Base-by-base conservation (phyloP, 139 green algal genomes). In the Tetradesmus lagerheimii region DNA sequence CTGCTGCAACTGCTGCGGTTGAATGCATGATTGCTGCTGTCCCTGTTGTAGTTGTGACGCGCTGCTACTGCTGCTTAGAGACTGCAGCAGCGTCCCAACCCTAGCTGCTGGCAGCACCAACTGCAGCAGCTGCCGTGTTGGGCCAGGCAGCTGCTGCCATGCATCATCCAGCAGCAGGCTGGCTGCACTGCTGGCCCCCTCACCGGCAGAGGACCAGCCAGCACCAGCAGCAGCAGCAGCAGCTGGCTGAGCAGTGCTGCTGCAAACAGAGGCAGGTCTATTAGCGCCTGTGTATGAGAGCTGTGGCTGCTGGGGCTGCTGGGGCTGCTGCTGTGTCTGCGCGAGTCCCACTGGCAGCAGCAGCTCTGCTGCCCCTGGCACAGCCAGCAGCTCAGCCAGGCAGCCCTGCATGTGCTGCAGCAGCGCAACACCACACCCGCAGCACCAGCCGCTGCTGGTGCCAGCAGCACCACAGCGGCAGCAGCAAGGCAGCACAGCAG, bases 331-430 rank as follows among this genome's bases (percentile, higher is more conserved):
- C 43, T 74, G 85, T 4, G 3, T 27, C 25, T 29, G 35, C 29
- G 25, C 14, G 12, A 67, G 31, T 31, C 15, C n/a, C 3, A 18
- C 34, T 34, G 43, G 85, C 18, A 77, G 76, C 50, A 93, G 35
- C 3, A 86, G 71, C 14, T 88, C 79, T 12, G 57, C 75, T 20
- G 81, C 91, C 43, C 85, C 89, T 39, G 78, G 85, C 31, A 91
- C 37, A 2, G 25, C 20, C 27, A 89, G 50, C 80, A 93, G 57
- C 25, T 80, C 41, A 74, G n/a, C 29, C 14, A 93, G 0, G 50
- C 89, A 93, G 25, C 41, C 29, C 67, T 78, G 85, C 71, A 93
- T 71, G 34, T 86, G 80, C 25, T 66, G 39, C 37, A 92, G 83
- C 85, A 93, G 74, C n/a, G 38, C 41, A 37, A 80, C 47, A 57